Conservation (phyloP, 2,329 filamentous ascomycete species). For the Trichoderma sp. region DNA sequence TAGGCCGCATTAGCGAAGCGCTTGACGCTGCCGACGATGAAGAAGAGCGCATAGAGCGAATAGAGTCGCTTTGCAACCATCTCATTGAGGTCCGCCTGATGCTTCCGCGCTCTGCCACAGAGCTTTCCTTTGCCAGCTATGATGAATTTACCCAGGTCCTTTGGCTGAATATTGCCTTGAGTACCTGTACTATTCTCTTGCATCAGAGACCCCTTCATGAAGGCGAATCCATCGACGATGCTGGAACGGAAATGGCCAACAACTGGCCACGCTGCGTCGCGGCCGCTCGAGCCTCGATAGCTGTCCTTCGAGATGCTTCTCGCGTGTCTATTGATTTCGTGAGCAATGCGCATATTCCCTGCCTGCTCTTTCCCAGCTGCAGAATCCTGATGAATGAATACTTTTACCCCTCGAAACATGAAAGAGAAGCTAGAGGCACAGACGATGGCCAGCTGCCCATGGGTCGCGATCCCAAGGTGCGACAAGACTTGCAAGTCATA, state of each 20-base stretch:
- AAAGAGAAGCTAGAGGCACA: neutral
- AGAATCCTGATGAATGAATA: conserved; percentile 31
- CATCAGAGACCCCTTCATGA: conserved; percentile 29
- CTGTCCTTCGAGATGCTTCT: conserved; percentile 29
- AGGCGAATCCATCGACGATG: conserved; percentile 19
- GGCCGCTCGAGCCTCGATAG: conserved; percentile 27
- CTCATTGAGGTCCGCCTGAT: conserved; percentile 30
- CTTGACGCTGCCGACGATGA: conserved; percentile 27
- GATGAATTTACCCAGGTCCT: conserved; percentile 27
- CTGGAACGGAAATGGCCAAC: conserved; percentile 20
- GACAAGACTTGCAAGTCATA: conserved; percentile 31
- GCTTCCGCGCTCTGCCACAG: conserved; percentile 30
- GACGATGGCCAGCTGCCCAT: neutral
- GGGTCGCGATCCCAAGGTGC: conserved; percentile 26
- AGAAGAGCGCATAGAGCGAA: conserved; percentile 11
- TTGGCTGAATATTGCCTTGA: conserved; percentile 31
- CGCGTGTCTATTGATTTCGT: conserved; percentile 26
- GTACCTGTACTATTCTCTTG: conserved; percentile 29
- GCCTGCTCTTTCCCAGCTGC: conserved; percentile 28
- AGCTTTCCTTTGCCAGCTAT: conserved; percentile 29
- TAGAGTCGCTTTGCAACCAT: conserved; percentile 27
- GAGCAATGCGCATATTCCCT: conserved; percentile 29
- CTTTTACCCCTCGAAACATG: conserved; percentile 20
- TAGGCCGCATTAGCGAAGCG: conserved; percentile 30
- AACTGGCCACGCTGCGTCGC: conserved; percentile 33